Evolutionary conservation across 768 basidiomycete genomes (phyloP).

Genomic region (Russula foetens): DNA sequence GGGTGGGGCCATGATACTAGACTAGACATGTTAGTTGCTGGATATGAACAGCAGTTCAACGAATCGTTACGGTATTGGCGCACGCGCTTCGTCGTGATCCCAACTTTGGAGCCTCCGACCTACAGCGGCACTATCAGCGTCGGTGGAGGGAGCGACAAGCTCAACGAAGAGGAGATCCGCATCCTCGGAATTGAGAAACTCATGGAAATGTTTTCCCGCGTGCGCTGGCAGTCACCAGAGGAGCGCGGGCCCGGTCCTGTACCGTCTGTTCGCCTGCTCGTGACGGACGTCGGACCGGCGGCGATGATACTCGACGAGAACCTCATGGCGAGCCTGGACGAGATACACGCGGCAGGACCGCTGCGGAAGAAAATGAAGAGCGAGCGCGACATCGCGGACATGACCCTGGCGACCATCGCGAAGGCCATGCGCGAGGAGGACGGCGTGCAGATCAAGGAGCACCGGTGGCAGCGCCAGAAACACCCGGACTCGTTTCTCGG

Average conservation of each 20-base stretch:
- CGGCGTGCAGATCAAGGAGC: conserved; percentile 74
- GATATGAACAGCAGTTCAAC: conserved; percentile 72
- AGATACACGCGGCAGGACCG: conserved; percentile 67
- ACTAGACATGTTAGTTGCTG: conserved; percentile 77
- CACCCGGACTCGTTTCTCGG: conserved; percentile 86
- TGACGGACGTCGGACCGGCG: conserved; percentile 78
- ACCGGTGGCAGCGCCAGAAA: conserved; percentile 69
- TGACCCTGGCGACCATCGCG: conserved; percentile 55
- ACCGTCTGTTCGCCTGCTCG: conserved; percentile 67
- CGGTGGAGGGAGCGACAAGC: conserved; percentile 47
- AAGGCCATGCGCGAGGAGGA: conserved; percentile 83
- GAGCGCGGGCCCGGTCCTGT: conserved; percentile 38
- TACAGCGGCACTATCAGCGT: conserved; percentile 41
- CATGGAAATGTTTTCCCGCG: conserved; percentile 77
- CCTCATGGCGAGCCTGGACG: conserved; percentile 73
- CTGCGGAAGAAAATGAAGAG: conserved; percentile 76
- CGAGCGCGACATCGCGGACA: conserved; percentile 61
- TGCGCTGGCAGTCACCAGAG: conserved; percentile 68
- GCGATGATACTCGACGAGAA: conserved; percentile 71
- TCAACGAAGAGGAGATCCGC: conserved; percentile 82
- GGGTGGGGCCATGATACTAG: conserved; percentile 31
- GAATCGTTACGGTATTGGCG: conserved; percentile 89
- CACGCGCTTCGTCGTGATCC: conserved; percentile 89
- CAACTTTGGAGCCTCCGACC: conserved; percentile 60
- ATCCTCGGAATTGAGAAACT: conserved; percentile 88